Evolutionary conservation across 495 filamentous ascomycete genomes (phyloP), one percentile per base, ranked within the genome.

Genomic region (Cryomyces minteri): DNA sequence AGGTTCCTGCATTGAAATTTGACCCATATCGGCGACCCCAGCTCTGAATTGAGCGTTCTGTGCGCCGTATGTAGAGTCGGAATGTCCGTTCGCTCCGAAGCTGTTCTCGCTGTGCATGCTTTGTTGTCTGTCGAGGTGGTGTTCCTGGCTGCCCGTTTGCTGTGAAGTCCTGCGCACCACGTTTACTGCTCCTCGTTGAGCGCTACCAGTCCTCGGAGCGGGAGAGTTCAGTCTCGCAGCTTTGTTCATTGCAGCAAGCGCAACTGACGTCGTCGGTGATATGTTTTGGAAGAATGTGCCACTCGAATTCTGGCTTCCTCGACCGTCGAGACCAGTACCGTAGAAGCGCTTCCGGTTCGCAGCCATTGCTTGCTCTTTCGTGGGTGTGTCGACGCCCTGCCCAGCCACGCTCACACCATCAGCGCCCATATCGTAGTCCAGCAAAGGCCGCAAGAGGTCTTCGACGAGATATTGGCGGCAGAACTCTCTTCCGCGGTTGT

Each of bases 311-410:
- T 75, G 78, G 51, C 75, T 73, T 14, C 65, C 60, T 37, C 83
- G 77, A 40, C 65, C 77, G 31, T 92, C 79, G 18, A 76, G 67
- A 38, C 71, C 72, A 18, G 76, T 76, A 52, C 82, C 92, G 55
- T 95, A 84, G 67, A 86, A 73, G 46, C 88, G 74, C 58, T 98
- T 96, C 47, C 90, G 69, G 58, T 94, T 86, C 10, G 92, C 92
- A 30, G 90, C 92, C 90, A 95, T 93, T 44, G 90, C 90, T 62
- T 98, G 90, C 63, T 98, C 90, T 60, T 98, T 98, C n/a, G 90
- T 98, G 0, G 90, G 90, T 4, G 90, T 98, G 46, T 93, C 70
- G 32, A 67, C 64, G 48, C 73, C 71, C 41, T 79, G 66, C 32
- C 77, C 71, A 48, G 68, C 62, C 4, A 67, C 67, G n/a, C 70